Percentiles rank a stretch among this genome's conserved stretches.
phyloP scores from a whole-genome alignment of 345 rosid genomes.

The Gossypium arboreum region DNA sequence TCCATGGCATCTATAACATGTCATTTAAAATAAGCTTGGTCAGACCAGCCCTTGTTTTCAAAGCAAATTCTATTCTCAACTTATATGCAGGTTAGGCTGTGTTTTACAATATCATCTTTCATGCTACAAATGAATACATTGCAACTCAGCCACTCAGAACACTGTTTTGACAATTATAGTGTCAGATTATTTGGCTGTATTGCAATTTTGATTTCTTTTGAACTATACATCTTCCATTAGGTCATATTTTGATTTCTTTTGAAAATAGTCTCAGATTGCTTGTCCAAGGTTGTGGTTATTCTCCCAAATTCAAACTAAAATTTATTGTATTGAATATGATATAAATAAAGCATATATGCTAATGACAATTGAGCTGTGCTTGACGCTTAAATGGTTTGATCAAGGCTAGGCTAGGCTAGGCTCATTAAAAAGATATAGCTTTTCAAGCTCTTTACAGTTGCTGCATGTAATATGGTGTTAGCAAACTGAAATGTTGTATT shows the following conservation, averaged over 20 bases:
- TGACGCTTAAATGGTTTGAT: neutral
- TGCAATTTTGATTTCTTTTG: too few relatives aligned
- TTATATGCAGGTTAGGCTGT: conserved; percentile 52
- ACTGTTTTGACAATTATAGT: neutral
- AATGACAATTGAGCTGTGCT: neutral
- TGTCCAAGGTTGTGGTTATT: too few relatives aligned
- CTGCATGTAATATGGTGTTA: too few relatives aligned
- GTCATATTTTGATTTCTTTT: too few relatives aligned
- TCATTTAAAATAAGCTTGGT: conserved; percentile 62
- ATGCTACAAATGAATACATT: neutral
- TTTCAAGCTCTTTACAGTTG: too few relatives aligned
- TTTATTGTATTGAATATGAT: too few relatives aligned
- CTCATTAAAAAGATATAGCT: too few relatives aligned
- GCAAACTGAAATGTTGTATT: neutral
- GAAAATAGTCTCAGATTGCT: too few relatives aligned
- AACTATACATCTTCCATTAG: too few relatives aligned
- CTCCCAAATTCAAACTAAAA: too few relatives aligned
- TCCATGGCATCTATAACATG: conserved; percentile 44
- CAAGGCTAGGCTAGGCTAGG: neutral
- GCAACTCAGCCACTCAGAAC: neutral
- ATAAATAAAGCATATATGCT: too few relatives aligned
- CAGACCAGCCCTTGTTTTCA: conserved; percentile 53
- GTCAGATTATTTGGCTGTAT: too few relatives aligned
- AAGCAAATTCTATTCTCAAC: conserved; percentile 50
- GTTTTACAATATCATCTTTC: neutral